These are phyloP conservation scores for Mycosphaerella arachidis DNA, from an alignment of 2,329 filamentous ascomycete species.

Conservation along the genomic window DNA sequence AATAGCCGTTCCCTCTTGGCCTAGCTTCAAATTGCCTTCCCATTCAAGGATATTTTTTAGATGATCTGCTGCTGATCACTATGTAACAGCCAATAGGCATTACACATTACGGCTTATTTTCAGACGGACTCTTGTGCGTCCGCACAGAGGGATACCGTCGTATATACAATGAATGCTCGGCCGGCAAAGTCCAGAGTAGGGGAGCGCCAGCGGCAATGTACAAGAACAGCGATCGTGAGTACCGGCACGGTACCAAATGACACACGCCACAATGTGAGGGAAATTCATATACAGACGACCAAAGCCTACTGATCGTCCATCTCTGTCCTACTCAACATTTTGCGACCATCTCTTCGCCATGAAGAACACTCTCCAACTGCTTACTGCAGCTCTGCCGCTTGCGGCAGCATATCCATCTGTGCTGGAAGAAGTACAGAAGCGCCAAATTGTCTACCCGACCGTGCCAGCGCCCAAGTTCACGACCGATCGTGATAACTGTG, in stretches of 20 bases:
- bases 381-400: slow-evolving; percentile 14
- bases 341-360: not conserved
- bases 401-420: slow-evolving; percentile 15
- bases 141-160: not conserved
- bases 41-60: not conserved
- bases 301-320: too few relatives aligned
- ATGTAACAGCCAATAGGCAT: not conserved
- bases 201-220: not conserved
- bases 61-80: not conserved
- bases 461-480: slow-evolving; percentile 15
- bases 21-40: not conserved
- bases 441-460: slow-evolving; percentile 8
- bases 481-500: slow-evolving; percentile 17
- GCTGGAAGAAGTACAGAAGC: slow-evolving; percentile 12
- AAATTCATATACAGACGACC: too few relatives aligned
- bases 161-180: not conserved
- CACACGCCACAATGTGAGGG: too few relatives aligned
- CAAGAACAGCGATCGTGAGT: not conserved
- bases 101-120: not conserved
- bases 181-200: not conserved
- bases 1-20: not conserved
- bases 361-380: slow-evolving; percentile 1
- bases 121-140: not conserved
- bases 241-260: not conserved
- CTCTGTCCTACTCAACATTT: too few relatives aligned